Percentiles rank a stretch among this genome's conserved stretches.
Conservation (phyloP, 768 basidiomycete genomes). For the Neoboletus magnificus region DNA sequence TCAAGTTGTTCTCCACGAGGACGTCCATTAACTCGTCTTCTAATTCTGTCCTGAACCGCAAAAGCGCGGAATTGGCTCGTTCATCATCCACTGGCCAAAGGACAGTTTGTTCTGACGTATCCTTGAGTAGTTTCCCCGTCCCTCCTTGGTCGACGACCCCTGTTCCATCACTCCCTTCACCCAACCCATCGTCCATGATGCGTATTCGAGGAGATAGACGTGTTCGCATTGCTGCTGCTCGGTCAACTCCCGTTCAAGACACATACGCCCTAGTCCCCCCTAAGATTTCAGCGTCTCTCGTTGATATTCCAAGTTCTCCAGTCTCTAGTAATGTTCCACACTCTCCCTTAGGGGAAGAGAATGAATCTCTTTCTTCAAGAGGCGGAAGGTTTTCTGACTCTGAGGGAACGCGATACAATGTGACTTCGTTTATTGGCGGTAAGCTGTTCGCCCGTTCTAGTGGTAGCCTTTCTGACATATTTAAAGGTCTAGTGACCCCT, state of each 20-base stretch:
- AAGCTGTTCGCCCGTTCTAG: constrained; percentile 14
- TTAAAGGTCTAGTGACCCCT: constrained; percentile 36
- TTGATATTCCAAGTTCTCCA: constrained; percentile 20
- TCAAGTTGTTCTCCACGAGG: constrained; percentile 43
- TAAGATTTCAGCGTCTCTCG: constrained; percentile 22
- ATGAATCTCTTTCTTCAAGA: constrained; percentile 6
- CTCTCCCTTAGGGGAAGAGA: constrained; percentile 15
- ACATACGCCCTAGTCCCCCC: constrained; percentile 20
- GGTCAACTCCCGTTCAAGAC: constrained; percentile 5
- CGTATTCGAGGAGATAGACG: constrained; percentile 25
- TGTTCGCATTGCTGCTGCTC: constrained; percentile 12
- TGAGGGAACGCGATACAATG: constrained; percentile 59
- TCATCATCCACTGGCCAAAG: constrained; percentile 26
- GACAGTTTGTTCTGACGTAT: constrained; percentile 48
- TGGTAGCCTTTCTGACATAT: constrained; percentile 1
- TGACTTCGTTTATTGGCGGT: constrained; percentile 70
- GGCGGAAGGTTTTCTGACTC: constrained; percentile 32
- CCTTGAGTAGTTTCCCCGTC: constrained; percentile 66
- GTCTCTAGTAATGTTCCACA: constrained; percentile 15
- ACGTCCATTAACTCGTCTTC: constrained; percentile 30
- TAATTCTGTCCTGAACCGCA: constrained; percentile 28
- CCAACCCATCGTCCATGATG: constrained; percentile 7
- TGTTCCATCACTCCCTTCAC: constrained; percentile 17
- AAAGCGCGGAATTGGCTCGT: constrained; percentile 13
- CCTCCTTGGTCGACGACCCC: constrained; percentile 44